Percentiles rank a stretch among this genome's conserved stretches.
phyloP scores from a whole-genome alignment of 2,329 filamentous ascomycete genomes.

The Dryadomyces quercus-mongolicae region DNA sequence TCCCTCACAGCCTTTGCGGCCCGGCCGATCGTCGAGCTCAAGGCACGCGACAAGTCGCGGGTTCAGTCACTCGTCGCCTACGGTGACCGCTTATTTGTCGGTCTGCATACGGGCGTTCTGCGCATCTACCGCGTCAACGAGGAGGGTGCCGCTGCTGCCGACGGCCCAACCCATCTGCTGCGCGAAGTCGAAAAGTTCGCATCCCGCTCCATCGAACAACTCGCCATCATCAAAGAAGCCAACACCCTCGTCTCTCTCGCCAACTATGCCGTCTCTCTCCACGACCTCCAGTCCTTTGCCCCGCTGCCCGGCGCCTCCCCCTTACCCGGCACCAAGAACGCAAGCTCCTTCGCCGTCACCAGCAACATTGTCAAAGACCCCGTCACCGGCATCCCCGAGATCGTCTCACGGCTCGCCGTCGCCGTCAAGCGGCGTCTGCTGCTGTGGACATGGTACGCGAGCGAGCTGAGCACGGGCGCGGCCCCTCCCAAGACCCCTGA shows the following conservation, averaged over 20 bases:
- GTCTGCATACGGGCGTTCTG: conserved; percentile 77
- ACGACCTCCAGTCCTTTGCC: conserved; percentile 78
- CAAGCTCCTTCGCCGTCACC: conserved; percentile 81
- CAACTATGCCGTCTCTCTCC: conserved; percentile 77
- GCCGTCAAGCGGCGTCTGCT: conserved; percentile 84
- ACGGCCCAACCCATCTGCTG: conserved; percentile 60
- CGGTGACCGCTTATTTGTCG: conserved; percentile 84
- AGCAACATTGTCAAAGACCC: conserved; percentile 90
- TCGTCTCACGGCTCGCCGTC: conserved; percentile 83
- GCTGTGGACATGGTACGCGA: conserved; percentile 93
- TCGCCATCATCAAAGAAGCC: conserved; percentile 91
- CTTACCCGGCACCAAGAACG: conserved; percentile 73
- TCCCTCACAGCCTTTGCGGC: conserved; percentile 98
- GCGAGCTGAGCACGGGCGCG: conserved; percentile 51
- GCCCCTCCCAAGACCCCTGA: not conserved
- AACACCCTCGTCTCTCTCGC: conserved; percentile 84
- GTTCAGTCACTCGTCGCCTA: conserved; percentile 93
- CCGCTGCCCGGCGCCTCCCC: conserved; percentile 53
- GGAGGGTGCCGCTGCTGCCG: conserved; percentile 8
- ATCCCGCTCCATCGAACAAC: conserved; percentile 76
- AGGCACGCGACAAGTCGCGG: conserved; percentile 86
- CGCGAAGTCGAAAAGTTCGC: conserved; percentile 94
- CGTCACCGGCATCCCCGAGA: conserved; percentile 77
- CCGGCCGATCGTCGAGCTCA: conserved; percentile 93
- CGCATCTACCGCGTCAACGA: conserved; percentile 90